Evolutionary conservation across 345 rosid genomes (phyloP).

Genomic region (Heritiera littoralis): DNA sequence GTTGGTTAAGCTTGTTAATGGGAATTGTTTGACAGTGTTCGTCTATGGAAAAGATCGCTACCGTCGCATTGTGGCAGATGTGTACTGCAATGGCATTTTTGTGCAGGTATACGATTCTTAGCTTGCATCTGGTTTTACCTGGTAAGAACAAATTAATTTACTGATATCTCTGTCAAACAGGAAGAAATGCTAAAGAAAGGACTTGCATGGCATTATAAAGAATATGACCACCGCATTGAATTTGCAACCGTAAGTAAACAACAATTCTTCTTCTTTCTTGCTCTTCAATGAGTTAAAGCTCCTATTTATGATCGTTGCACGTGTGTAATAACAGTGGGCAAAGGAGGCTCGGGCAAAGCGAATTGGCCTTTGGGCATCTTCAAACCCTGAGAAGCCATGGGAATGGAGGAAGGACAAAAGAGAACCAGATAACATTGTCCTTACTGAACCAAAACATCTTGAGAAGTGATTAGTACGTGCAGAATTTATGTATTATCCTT

Average conservation of each 20-base stretch:
- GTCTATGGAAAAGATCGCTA: slow-evolving; percentile 70
- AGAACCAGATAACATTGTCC: slow-evolving; percentile 30
- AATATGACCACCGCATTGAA: slow-evolving; percentile 57
- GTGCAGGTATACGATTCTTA: slow-evolving; percentile 41
- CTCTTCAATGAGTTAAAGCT: neutral
- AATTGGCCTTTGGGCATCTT: slow-evolving; percentile 73
- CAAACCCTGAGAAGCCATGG: slow-evolving; percentile 87
- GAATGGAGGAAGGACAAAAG: slow-evolving; percentile 73
- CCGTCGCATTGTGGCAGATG: slow-evolving; percentile 69
- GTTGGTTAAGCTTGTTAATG: slow-evolving; percentile 58
- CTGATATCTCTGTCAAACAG: slow-evolving; percentile 25
- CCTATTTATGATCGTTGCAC: neutral
- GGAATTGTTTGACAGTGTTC: slow-evolving; percentile 60
- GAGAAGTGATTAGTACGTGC: no score
- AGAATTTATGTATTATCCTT: no score
- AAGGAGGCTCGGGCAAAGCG: slow-evolving; percentile 42
- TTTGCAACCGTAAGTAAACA: slow-evolving; percentile 14
- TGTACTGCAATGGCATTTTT: slow-evolving; percentile 69
- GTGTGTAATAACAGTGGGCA: neutral
- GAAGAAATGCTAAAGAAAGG: slow-evolving; percentile 86
- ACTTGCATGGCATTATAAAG: slow-evolving; percentile 74
- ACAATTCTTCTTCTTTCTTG: neutral
- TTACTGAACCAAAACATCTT: neutral
- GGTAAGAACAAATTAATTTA: neutral
- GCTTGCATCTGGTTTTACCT: no score